Evolutionary conservation across 805 yeast species (phyloP).

Genomic region (Priceomyces melissophilus): DNA sequence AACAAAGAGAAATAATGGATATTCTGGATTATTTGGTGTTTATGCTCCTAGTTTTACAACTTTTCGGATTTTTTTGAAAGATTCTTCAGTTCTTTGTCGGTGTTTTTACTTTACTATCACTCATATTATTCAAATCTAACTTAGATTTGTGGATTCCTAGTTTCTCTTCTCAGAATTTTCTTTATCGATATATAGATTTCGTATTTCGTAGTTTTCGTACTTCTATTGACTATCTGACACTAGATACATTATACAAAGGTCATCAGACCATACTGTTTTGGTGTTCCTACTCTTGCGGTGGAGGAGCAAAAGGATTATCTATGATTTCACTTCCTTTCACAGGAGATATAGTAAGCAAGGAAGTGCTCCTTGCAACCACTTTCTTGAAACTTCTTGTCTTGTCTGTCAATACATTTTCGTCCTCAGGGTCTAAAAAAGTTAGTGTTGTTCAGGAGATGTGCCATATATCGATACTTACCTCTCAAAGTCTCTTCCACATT

Average conservation of each 20-base stretch:
- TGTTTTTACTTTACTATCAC: no score
- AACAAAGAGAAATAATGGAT: background rate
- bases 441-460: slow-evolving; percentile 7
- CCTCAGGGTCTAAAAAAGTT: slow-evolving; percentile 51
- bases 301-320: slow-evolving; percentile 59
- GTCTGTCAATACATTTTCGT: slow-evolving; percentile 49
- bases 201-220: no score
- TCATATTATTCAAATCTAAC: no score
- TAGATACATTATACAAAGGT: background rate
- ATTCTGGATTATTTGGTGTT: no score
- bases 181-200: no score
- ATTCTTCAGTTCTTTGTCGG: no score
- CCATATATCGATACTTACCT: slow-evolving; percentile 31
- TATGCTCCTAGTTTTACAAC: no score
- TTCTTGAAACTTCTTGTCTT: slow-evolving; percentile 68
- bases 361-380: slow-evolving; percentile 85
- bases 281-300: background rate
- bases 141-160: no score
- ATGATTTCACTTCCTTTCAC: slow-evolving; percentile 67
- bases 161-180: no score
- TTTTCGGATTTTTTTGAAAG: no score
- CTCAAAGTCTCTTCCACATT: slow-evolving; percentile 64
- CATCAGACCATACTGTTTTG: background rate
- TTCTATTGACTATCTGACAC: background rate
- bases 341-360: slow-evolving; percentile 70